Percentiles rank a stretch among this genome's conserved stretches.
These are phyloP conservation scores for Stenogyne calaminthoides DNA, from an alignment of 305 asterid species.

Conservation along the genomic window DNA sequence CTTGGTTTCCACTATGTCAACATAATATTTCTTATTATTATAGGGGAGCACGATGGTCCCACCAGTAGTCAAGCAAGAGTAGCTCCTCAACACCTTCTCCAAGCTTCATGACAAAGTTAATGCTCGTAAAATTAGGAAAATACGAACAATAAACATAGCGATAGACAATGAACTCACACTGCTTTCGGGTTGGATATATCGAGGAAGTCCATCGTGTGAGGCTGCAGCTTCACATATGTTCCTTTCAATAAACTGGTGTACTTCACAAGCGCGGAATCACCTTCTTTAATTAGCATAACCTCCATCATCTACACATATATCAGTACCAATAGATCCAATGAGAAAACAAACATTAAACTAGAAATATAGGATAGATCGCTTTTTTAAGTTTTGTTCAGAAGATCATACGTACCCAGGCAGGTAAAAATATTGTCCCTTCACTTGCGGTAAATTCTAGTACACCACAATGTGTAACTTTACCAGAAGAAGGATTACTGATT, in stretches of 20 bases:
- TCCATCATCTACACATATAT: not conserved
- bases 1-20: conserved; percentile 7
- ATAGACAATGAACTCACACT: not conserved
- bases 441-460: not conserved
- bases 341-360: not conserved
- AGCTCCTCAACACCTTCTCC: conserved; percentile 22
- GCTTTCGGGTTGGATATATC: not conserved
- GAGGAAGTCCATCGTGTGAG: not conserved
- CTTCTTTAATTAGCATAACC: not conserved
- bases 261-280: not conserved
- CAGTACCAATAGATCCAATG: not conserved
- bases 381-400: not conserved
- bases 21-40: not conserved
- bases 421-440: not conserved
- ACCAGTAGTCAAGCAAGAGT: conserved; percentile 16
- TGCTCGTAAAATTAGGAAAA: not conserved
- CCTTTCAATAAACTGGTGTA: not conserved
- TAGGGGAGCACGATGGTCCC: conserved; percentile 8
- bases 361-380: not conserved
- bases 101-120: not conserved
- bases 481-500: not conserved
- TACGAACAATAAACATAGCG: not conserved
- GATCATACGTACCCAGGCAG: not conserved
- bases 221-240: not conserved
- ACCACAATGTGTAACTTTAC: not conserved